Base-by-base conservation (phyloP, 83 land plant genomes). In the Thuja plicata region DNA sequence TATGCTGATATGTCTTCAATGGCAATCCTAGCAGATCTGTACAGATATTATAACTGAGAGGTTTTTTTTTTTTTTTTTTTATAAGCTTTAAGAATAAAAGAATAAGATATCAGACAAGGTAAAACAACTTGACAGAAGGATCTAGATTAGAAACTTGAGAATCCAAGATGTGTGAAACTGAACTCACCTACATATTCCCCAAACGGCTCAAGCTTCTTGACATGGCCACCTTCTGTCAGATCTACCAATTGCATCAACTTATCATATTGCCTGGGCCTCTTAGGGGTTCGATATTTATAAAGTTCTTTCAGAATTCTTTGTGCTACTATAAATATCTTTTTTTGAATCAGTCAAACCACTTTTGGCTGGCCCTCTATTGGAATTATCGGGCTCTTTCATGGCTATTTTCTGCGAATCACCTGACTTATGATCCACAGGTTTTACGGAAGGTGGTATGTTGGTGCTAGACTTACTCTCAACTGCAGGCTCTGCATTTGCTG, bases 121-220 rank as follows among this genome's bases (percentile, higher is more conserved):
- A 43, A 45, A 82, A 82, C 15, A 2, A 27, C 12, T 82, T 27
- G 1, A 43, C 11, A 45, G 50, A 45, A 82, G 9, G 9, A 45
- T 27, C 9, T 40, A 82, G 85, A 24, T n/a, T 82, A 43, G 2
- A 45, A 82, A 45, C 85, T 24, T 24, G 13, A 45, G 46, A 82
- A 24, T 10, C 46, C 27, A 82, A 82, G 52, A 21, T 82, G n/a
- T 5, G 4, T 82, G 48, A 43, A 43, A 43, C 45, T 43, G 45
- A 82, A 27, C 85, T 82, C n/a, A 82, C 85, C 85, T 45, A 43
- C 85, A 45, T 82, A 82, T 45, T 82, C 85, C 46, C 85, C 85
- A 9, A 45, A 82, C 85, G 0, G n/a, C 54, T 82, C 85, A 82
- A 82, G 52, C 32, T 45, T 82, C 52, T 82, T 45, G 85, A 82